Evolutionary conservation across 139 green algal genomes (phyloP).

Genomic region (Chlorella sp.): DNA sequence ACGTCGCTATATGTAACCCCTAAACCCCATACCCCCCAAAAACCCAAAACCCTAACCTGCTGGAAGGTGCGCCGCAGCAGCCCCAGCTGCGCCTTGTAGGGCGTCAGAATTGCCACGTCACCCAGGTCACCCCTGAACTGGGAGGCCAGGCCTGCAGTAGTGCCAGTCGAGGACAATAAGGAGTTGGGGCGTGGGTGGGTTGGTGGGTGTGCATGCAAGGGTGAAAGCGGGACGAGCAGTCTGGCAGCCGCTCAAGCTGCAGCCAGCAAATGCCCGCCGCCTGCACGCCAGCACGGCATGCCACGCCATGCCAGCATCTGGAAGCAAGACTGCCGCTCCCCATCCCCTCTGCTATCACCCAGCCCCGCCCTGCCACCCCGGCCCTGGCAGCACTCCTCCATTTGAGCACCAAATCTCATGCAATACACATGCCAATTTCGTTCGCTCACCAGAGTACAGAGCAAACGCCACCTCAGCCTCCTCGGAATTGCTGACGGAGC

Average conservation of each 20-base stretch:
- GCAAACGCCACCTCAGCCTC: conserved; percentile 49
- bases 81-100: conserved; percentile 78
- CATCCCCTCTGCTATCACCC: too few relatives aligned
- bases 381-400: too few relatives aligned
- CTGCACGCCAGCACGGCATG: too few relatives aligned
- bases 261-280: too few relatives aligned
- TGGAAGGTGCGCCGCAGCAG: conserved; percentile 29
- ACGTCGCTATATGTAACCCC: background rate
- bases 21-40: background rate
- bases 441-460: conserved; percentile 44
- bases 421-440: background rate
- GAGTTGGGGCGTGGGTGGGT: background rate
- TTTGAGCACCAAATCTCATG: too few relatives aligned
- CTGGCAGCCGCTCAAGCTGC: too few relatives aligned
- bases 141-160: conserved; percentile 46
- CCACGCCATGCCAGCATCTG: too few relatives aligned
- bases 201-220: background rate
- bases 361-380: too few relatives aligned
- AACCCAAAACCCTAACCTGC: background rate
- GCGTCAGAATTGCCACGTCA: conserved; percentile 80
- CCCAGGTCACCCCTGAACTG: conserved; percentile 32
- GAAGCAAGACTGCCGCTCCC: too few relatives aligned
- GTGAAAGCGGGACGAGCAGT: too few relatives aligned
- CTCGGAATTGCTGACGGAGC: conserved; percentile 53
- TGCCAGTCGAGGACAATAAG: too few relatives aligned